Conservation (phyloP, 129 eudicot species). For the sunflower (Helianthus annuus) region DNA sequence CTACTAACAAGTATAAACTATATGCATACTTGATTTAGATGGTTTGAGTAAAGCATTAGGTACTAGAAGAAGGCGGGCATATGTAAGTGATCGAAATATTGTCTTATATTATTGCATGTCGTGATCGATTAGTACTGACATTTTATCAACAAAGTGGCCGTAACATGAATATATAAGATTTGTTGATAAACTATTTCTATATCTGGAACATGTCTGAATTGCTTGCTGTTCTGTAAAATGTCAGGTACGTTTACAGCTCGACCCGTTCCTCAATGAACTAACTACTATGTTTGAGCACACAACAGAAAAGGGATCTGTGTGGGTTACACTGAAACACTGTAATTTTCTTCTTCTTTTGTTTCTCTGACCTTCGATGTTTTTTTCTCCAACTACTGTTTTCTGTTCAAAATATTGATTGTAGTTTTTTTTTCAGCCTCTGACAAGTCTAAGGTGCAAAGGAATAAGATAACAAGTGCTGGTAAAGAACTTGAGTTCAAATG, state of each 20-base stretch:
- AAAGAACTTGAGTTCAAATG: conserved; percentile 69
- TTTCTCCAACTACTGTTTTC: neutral
- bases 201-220: conserved; percentile 4
- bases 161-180: neutral
- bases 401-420: conserved; percentile 9
- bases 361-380: conserved; percentile 4
- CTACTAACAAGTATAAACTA: too few relatives aligned
- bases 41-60: too few relatives aligned
- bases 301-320: conserved; percentile 89
- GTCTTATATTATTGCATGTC: too few relatives aligned
- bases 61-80: too few relatives aligned
- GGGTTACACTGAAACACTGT: conserved; percentile 94
- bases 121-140: neutral
- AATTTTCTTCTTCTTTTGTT: conserved; percentile 12
- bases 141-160: neutral
- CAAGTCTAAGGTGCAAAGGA: conserved; percentile 63
- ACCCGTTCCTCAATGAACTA: conserved; percentile 84
- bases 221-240: conserved; percentile 24
- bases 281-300: conserved; percentile 89
- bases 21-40: too few relatives aligned
- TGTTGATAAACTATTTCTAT: neutral
- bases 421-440: conserved; percentile 58
- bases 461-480: conserved; percentile 62
- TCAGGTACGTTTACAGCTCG: conserved; percentile 73
- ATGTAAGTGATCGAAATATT: too few relatives aligned